Base-by-base conservation (phyloP, 2,329 filamentous ascomycete genomes). In the Mycosphaerella sp. region DNA sequence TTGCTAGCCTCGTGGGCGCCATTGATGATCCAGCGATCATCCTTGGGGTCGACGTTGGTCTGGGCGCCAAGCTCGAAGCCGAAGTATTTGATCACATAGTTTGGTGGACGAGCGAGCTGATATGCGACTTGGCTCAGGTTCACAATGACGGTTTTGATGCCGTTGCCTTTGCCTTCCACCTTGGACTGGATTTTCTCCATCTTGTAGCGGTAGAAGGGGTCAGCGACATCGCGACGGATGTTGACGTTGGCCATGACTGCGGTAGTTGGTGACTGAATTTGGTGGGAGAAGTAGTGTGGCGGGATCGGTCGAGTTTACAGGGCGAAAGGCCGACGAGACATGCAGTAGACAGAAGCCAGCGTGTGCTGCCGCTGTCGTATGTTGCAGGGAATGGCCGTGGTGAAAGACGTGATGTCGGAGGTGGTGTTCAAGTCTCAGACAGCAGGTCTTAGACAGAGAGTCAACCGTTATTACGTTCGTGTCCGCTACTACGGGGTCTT, bases 1-100 rank as follows among this genome's bases (percentile, higher is more conserved):
- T 97, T 97, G 73, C 80, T 77, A 59, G 92, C 85, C 64, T 98
- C 93, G 72, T 98, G 93, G 64, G 92, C 89, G 71, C 93, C 93
- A 77, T 98, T 98, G 82, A 98, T 97, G 77, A 98, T 98, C 92
- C 93, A 98, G 72, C 93, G 93, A 73, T 98, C 93, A 73, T 97
- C 92, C 67, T 89, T 85, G 63, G 93, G 92, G 72, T 96, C 93
- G 66, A 90, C 91, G 78, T 96, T 97, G 78, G 93, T 96, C 79
- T 97, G 93, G 66, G 93, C 93, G 72, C 93, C 93, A 55, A 98
- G 85, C 77, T 98, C 93, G 73, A 98, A 97, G 67, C 93, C 93
- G 70, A 98, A 98, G 80, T 95, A 98, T 80, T 98, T 98, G 85
- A 98, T 97, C 71, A 98, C 83, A 73, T 96, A 95, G 69, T 89